Base-by-base conservation (phyloP, 768 basidiomycete species). In the Boletus huronensis region DNA sequence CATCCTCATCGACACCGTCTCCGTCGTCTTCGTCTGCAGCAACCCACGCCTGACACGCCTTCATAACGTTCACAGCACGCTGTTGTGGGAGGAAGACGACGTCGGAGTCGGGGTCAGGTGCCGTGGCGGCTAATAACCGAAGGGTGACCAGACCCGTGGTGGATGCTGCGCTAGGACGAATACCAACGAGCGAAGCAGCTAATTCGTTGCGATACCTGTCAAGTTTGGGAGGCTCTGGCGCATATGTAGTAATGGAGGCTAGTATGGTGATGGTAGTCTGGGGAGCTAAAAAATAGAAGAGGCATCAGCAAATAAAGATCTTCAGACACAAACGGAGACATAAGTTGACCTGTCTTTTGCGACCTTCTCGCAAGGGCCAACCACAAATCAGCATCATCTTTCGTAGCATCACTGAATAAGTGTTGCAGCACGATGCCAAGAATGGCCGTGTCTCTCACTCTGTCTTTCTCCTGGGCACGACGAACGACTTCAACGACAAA, bases 131-230 rank as follows among this genome's bases (percentile, higher is more conserved):
- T 17, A 98, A 78, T 25, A 84, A 78, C 10, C 88, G 81, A 8
- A 98, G 77, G 1, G 82, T 69, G 25, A 82, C 67, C 5, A 96
- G 74, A 1, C 93, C 95, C 10, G 83, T 80, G 0, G 78, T 79
- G 56, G 85, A 83, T n/a, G 84, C 85, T 41, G 83, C 81, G 6
- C 70, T 61, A 0, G 87, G 66, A 1, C 79, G 79, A 14, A 97
- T 76, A 23, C 87, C 88, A 0, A 89, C 73, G 5, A 94, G 68
- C 19, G 77, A 78, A n/a, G 91, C 87, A 0, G 96, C 95, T 10
- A 95, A 78, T 70, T 97, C 93, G 67, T 95, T 97, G 19, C 94
- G 82, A 64, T 88, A 89, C 19, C 91, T 79, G 60, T 90, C 87
- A 23, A 96, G 77, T 19, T 82, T 81, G 0, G 79, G 80, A 8